phyloP scores from a whole-genome alignment of 768 basidiomycete genomes.

The Suillus tomentosus region DNA sequence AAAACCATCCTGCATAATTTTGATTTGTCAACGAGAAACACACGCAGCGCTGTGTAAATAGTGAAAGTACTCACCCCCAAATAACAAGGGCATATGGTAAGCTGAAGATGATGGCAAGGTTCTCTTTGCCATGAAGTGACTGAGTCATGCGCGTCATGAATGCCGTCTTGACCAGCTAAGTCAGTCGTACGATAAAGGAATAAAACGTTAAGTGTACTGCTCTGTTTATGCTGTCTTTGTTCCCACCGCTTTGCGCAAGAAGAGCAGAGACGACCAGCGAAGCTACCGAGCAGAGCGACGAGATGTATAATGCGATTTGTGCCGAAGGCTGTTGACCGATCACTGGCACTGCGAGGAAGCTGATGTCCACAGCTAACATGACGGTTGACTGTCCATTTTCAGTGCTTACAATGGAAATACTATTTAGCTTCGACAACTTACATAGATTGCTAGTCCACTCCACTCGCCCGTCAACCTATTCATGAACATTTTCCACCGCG shows the following conservation, averaged over 20 bases:
- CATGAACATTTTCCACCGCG: constrained; percentile 25
- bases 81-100: constrained; percentile 52
- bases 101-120: constrained; percentile 50
- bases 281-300: constrained; percentile 12
- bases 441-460: constrained; percentile 14
- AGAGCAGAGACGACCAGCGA: constrained; percentile 16
- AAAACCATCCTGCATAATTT: constrained; percentile 10
- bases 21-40: not conserved
- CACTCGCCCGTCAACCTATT: constrained; percentile 20
- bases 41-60: not conserved
- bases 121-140: constrained; percentile 39
- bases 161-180: not conserved
- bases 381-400: constrained; percentile 31
- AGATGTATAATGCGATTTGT: constrained; percentile 11
- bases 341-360: constrained; percentile 35
- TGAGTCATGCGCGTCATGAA: constrained; percentile 19
- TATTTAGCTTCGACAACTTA: constrained; percentile 2
- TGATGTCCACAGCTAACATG: constrained; percentile 35
- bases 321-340: constrained; percentile 18
- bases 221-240: constrained; percentile 35
- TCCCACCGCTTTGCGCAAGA: constrained; percentile 31
- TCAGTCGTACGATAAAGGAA: not conserved
- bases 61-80: constrained; percentile 45
- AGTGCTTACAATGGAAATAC: not conserved
- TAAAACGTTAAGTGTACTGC: constrained; percentile 34